Percentiles rank a stretch among this genome's conserved stretches.
These are phyloP conservation scores for Plenodomus tracheiphilus DNA, from an alignment of 2,329 filamentous ascomycete genomes.

Conservation along the genomic window DNA sequence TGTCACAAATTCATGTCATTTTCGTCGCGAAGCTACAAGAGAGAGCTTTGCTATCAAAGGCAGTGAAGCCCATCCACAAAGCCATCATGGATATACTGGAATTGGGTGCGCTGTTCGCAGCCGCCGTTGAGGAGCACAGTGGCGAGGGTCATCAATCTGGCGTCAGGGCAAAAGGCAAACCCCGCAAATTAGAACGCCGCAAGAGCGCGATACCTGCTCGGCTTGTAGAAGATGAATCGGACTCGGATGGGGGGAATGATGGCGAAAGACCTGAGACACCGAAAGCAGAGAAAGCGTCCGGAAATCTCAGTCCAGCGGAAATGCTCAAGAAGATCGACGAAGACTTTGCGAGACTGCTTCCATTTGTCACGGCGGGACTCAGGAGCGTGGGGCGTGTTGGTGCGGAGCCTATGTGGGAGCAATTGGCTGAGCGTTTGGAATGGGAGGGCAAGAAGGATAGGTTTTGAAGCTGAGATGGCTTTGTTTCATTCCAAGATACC, in stretches of 20 bases:
- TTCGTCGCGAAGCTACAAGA: conserved; percentile 67
- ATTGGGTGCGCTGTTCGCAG: conserved; percentile 69
- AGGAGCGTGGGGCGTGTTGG: conserved; percentile 75
- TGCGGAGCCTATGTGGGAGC: conserved; percentile 74
- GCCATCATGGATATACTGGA: conserved; percentile 77
- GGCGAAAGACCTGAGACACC: conserved; percentile 6
- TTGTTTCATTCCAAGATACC: too few relatives aligned
- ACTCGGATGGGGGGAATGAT: conserved; percentile 26
- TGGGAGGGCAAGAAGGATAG: conserved; percentile 38
- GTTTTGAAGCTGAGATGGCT: not conserved
- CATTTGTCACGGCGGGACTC: conserved; percentile 73
- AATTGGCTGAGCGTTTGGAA: conserved; percentile 78
- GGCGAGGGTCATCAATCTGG: conserved; percentile 40
- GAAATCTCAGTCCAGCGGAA: conserved; percentile 22
- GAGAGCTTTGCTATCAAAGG: conserved; percentile 70
- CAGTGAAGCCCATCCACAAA: conserved; percentile 70
- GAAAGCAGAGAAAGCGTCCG: not conserved
- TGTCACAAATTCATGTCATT: conserved; percentile 70
- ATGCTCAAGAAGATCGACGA: conserved; percentile 60
- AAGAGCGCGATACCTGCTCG: conserved; percentile 21
- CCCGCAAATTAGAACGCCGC: conserved; percentile 1
- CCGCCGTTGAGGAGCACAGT: conserved; percentile 53
- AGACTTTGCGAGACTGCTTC: conserved; percentile 67
- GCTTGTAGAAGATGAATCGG: conserved; percentile 26
- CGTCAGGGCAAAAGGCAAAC: conserved; percentile 18